Percentiles rank a stretch among this genome's conserved stretches.
Conservation (phyloP, 2,329 filamentous ascomycete species). For the Thielaviopsis ethacetica region DNA sequence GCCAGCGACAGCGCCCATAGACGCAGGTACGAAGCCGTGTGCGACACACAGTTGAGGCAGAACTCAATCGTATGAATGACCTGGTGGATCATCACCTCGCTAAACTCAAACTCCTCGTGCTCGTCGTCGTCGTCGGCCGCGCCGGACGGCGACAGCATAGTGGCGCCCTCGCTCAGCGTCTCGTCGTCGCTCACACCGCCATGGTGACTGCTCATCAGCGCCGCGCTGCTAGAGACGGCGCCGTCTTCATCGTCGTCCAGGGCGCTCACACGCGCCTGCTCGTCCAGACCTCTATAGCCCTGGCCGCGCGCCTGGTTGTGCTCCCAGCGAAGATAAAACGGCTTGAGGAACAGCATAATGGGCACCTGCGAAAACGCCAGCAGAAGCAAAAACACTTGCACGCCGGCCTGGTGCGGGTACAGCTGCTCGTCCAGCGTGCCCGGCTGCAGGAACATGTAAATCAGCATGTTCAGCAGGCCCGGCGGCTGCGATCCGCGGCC, state of each 20-base stretch:
- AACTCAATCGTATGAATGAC: constrained; percentile 99
- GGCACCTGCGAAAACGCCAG: constrained; percentile 78
- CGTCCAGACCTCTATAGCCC: constrained; percentile 87
- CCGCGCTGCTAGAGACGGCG: constrained; percentile 34
- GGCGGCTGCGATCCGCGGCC: constrained; percentile 51
- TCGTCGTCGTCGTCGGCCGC: constrained; percentile 67
- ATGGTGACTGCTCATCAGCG: constrained; percentile 16
- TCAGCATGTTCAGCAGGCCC: constrained; percentile 92
- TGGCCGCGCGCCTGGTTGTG: constrained; percentile 75
- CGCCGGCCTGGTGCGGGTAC: constrained; percentile 57
- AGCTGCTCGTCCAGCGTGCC: constrained; percentile 57
- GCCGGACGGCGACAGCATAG: constrained; percentile 79
- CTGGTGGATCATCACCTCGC: constrained; percentile 96
- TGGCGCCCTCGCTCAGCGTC: constrained; percentile 64
- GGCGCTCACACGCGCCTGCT: constrained; percentile 74
- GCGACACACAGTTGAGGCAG: constrained; percentile 96
- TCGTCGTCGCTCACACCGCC: constrained; percentile 37
- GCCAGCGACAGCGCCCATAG: constrained; percentile 95
- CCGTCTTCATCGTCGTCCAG: constrained; percentile 72
- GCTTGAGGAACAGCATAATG: constrained; percentile 83
- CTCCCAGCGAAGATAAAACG: constrained; percentile 85
- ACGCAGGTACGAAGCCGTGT: constrained; percentile 95
- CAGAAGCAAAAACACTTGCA: constrained; percentile 67
- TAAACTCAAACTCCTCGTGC: constrained; percentile 94
- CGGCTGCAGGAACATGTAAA: constrained; percentile 96